Percentiles rank a stretch among this genome's conserved stretches.
phyloP scores from a whole-genome alignment of 495 filamentous ascomycete genomes.

The Pseudotulostoma volvatum region DNA sequence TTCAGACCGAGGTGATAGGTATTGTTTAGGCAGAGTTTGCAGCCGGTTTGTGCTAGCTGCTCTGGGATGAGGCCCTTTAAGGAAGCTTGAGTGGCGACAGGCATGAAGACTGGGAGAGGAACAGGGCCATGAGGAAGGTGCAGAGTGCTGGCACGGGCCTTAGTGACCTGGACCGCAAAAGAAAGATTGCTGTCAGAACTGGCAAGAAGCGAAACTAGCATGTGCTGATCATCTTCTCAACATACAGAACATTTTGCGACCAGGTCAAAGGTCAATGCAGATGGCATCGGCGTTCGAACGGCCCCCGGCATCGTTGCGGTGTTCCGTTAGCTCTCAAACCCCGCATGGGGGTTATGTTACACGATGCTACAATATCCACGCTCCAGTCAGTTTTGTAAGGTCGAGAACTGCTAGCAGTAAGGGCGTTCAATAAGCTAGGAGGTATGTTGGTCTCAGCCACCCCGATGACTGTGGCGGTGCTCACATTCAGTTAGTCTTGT shows the following conservation, averaged over 20 bases:
- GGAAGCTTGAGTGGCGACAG: conserved; percentile 92
- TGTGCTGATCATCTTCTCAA: neutral
- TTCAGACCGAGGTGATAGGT: conserved; percentile 94
- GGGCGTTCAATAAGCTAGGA: no score
- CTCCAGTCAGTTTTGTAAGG: no score
- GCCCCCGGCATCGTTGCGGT: conserved; percentile 27
- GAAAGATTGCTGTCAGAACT: neutral
- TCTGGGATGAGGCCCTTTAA: conserved; percentile 89
- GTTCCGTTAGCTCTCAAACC: no score
- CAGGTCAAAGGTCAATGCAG: conserved; percentile 69
- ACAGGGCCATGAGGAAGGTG: conserved; percentile 85
- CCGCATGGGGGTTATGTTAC: no score
- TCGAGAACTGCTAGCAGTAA: no score
- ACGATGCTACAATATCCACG: no score
- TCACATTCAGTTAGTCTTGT: no score
- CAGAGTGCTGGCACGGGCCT: conserved; percentile 82
- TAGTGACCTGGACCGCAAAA: conserved; percentile 53
- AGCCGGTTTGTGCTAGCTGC: conserved; percentile 76
- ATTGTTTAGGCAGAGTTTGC: conserved; percentile 87
- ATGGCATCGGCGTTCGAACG: conserved; percentile 37
- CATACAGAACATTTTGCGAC: conserved; percentile 70
- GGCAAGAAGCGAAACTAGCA: neutral
- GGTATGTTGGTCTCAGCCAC: no score
- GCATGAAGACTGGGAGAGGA: conserved; percentile 88
- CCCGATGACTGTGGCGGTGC: no score